phyloP scores from a whole-genome alignment of 352 stramenopile genomes.

The Phytophthora nicotianae region DNA sequence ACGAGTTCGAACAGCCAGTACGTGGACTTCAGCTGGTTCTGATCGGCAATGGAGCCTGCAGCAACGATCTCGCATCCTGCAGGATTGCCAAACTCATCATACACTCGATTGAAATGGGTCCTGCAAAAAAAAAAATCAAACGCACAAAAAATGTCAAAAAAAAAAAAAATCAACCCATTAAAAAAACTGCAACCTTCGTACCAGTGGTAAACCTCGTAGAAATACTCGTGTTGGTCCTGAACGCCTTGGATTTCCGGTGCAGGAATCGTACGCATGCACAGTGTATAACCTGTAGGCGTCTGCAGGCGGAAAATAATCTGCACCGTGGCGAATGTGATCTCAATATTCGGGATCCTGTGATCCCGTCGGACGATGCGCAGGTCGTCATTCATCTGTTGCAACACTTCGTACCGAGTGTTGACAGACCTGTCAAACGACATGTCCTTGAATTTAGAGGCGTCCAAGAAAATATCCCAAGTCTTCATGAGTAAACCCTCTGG shows the following conservation, averaged over 20 bases:
- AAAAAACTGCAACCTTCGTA: conserved; percentile 20
- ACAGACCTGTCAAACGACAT: conserved; percentile 63
- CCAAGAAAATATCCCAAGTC: conserved; percentile 54
- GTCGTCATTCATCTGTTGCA: conserved; percentile 69
- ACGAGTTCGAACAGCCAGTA: conserved; percentile 79
- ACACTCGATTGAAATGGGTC: conserved; percentile 67
- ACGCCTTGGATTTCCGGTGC: conserved; percentile 54
- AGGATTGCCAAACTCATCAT: conserved; percentile 43
- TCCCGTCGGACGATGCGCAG: conserved; percentile 63
- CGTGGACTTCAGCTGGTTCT: conserved; percentile 47
- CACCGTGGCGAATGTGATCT: conserved; percentile 57
- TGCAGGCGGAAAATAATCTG: conserved; percentile 72
- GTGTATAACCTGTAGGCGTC: conserved; percentile 56
- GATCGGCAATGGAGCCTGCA: conserved; percentile 54
- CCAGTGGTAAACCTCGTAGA: conserved; percentile 70
- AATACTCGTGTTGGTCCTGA: conserved; percentile 55
- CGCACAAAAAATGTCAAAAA: conserved; percentile 12
- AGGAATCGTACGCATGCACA: conserved; percentile 72
- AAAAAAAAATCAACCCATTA: conserved; percentile 4
- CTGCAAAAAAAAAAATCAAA: conserved; percentile 31
- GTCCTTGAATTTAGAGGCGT: conserved; percentile 45
- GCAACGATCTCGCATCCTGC: conserved; percentile 58
- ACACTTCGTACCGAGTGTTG: conserved; percentile 48
- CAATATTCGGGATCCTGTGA: conserved; percentile 50
- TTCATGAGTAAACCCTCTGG: conserved; percentile 42